phyloP scores from a whole-genome alignment of 495 filamentous ascomycete genomes.

The Aspergillus kassunensis region DNA sequence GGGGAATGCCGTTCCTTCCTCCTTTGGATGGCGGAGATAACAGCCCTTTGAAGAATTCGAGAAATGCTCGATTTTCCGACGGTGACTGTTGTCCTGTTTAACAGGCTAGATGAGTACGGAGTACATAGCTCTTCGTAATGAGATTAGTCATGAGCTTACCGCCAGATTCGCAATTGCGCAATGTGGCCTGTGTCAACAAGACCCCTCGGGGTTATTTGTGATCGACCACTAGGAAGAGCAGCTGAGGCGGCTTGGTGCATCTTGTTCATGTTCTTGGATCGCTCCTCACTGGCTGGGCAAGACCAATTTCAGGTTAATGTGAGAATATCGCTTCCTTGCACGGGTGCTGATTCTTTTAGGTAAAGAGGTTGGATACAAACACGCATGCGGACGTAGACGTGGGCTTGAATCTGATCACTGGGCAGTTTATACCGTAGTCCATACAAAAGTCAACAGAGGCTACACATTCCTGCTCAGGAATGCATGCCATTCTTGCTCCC shows the following conservation, averaged over 20 bases:
- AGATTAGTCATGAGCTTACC: neutral
- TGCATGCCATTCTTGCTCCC: neutral
- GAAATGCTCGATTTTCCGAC: neutral
- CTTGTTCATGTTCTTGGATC: slow-evolving; percentile 18
- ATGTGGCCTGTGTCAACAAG: slow-evolving; percentile 1
- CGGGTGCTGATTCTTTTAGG: slow-evolving; percentile 5
- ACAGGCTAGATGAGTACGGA: no score
- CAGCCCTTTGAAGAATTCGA: neutral
- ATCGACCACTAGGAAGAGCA: slow-evolving; percentile 22
- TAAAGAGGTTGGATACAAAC: no score
- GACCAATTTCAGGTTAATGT: slow-evolving; percentile 1
- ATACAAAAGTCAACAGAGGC: no score
- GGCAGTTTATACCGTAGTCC: no score
- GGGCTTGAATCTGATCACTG: no score
- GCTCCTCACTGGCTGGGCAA: neutral
- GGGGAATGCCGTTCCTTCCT: slow-evolving; percentile 8
- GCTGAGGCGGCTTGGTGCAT: slow-evolving; percentile 22
- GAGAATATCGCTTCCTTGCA: slow-evolving; percentile 12
- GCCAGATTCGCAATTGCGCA: slow-evolving; percentile 1
- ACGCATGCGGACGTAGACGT: no score
- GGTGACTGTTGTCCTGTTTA: no score
- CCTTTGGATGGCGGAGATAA: neutral
- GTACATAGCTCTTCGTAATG: neutral
- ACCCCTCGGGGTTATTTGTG: slow-evolving; percentile 13
- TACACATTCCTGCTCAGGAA: neutral